A percentile compares a stretch with the other conserved stretches of the same genome.
Evolutionary conservation across 2,329 filamentous ascomycete species (phyloP).

Genomic region (Esteya vermicola): DNA sequence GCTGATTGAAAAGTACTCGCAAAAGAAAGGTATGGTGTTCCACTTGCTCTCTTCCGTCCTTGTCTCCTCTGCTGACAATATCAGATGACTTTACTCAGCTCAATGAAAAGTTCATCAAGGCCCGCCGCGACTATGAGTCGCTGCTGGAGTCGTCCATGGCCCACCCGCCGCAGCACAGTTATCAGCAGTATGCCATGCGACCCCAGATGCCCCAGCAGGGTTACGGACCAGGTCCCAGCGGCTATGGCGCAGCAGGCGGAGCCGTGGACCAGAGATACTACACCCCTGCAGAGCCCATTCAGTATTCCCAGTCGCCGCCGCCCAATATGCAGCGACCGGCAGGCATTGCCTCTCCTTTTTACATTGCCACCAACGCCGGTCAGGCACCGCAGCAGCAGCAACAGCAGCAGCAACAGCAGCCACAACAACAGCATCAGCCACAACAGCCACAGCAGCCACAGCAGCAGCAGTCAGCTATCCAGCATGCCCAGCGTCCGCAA

Average conservation of each 20-base stretch:
- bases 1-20: slow-evolving; percentile 95
- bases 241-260: slow-evolving; percentile 24
- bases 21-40: slow-evolving; percentile 81
- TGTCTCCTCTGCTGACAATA: slow-evolving; percentile 4
- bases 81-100: slow-evolving; percentile 94
- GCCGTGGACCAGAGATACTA: slow-evolving; percentile 56
- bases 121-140: slow-evolving; percentile 87
- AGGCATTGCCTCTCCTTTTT: slow-evolving; percentile 50
- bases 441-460: not conserved
- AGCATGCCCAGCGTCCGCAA: slow-evolving; percentile 1
- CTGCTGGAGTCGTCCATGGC: slow-evolving; percentile 95
- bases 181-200: slow-evolving; percentile 52
- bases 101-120: slow-evolving; percentile 99
- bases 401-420: slow-evolving; percentile 4
- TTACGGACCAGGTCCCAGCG: slow-evolving; percentile 21
- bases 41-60: not conserved
- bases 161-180: slow-evolving; percentile 69
- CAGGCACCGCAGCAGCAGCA: slow-evolving; percentile 22
- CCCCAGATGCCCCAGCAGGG: slow-evolving; percentile 31
- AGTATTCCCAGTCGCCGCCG: slow-evolving; percentile 34
- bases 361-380: slow-evolving; percentile 49
- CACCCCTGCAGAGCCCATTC: slow-evolving; percentile 38
- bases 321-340: slow-evolving; percentile 41
- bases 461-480: not conserved
- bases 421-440: not conserved